These are phyloP conservation scores for Xylaria sp. DNA, from an alignment of 2,329 filamentous ascomycete species.

Conservation along the genomic window DNA sequence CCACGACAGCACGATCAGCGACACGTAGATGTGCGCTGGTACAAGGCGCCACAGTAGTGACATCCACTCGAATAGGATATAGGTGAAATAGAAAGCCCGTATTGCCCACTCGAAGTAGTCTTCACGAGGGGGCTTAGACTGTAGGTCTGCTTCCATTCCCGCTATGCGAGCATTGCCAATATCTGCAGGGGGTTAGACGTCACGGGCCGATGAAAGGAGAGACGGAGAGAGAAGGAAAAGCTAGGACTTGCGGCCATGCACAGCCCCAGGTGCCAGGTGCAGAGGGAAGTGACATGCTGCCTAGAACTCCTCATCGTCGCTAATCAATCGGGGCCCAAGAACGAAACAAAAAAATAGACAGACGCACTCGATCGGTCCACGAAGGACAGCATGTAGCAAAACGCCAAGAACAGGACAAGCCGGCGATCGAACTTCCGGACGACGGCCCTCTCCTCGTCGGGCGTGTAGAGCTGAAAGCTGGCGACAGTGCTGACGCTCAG, in stretches of 20 bases:
- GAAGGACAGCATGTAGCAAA: constrained; percentile 85
- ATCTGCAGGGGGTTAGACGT: constrained; percentile 46
- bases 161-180: constrained; percentile 69
- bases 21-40: constrained; percentile 63
- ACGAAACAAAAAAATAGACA: constrained; percentile 22
- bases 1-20: constrained; percentile 74
- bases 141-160: constrained; percentile 66
- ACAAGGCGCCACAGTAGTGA: constrained; percentile 64
- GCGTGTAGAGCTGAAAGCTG: constrained; percentile 49
- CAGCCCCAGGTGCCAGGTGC: too few species aligned
- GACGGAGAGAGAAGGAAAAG: neutral
- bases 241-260: neutral
- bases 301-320: neutral
- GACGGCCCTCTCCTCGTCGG: constrained; percentile 74
- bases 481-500: constrained; percentile 29
- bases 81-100: constrained; percentile 66
- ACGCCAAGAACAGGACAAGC: constrained; percentile 79
- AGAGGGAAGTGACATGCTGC: neutral
- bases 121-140: constrained; percentile 51
- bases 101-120: constrained; percentile 66
- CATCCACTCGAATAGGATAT: constrained; percentile 71
- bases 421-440: constrained; percentile 76
- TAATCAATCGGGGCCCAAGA: neutral
- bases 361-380: constrained; percentile 80
- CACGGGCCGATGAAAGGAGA: neutral